Conservation (phyloP, 371 early-diverging fungal species). For the Circinella umbellata region DNA sequence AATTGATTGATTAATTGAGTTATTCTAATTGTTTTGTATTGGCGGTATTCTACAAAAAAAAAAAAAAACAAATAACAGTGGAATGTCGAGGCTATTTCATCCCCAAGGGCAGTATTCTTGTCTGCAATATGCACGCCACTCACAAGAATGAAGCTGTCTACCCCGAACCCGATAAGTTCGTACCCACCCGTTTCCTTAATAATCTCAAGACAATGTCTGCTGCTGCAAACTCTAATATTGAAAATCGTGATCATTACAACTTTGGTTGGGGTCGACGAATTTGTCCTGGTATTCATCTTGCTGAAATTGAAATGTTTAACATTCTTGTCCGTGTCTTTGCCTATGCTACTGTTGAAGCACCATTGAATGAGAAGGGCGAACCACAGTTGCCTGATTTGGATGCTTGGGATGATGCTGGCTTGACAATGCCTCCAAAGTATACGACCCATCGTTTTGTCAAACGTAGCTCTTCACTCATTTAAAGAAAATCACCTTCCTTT, state of each 20-base stretch:
- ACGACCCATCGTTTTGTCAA: constrained; percentile 3
- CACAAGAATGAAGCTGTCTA: constrained; percentile 20
- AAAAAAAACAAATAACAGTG: neutral
- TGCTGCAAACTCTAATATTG: constrained; percentile 16
- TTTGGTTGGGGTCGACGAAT: constrained; percentile 27
- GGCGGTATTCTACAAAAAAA: neutral
- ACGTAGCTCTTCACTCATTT: neutral
- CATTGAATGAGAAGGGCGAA: constrained; percentile 13
- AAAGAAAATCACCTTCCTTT: neutral
- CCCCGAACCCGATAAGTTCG: constrained; percentile 23
- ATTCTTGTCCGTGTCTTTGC: constrained; percentile 18
- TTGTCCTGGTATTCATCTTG: constrained; percentile 27
- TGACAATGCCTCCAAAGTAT: constrained; percentile 3
- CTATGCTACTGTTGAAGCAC: constrained; percentile 13
- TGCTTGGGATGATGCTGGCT: constrained; percentile 1
- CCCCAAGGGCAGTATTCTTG: constrained; percentile 37
- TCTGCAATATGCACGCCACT: constrained; percentile 27
- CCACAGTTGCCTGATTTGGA: constrained; percentile 6
- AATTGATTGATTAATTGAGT: neutral
- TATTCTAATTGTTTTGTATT: neutral
- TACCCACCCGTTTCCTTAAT: constrained; percentile 31
- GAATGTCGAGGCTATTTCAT: constrained; percentile 34
- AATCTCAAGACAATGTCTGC: constrained; percentile 21
- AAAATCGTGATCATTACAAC: constrained; percentile 22
- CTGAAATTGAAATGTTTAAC: constrained; percentile 20